A percentile compares a stretch with the other conserved stretches of the same genome.
These are phyloP conservation scores for Fusarium papillatum DNA, from an alignment of 2,329 filamentous ascomycete genomes.

Conservation along the genomic window DNA sequence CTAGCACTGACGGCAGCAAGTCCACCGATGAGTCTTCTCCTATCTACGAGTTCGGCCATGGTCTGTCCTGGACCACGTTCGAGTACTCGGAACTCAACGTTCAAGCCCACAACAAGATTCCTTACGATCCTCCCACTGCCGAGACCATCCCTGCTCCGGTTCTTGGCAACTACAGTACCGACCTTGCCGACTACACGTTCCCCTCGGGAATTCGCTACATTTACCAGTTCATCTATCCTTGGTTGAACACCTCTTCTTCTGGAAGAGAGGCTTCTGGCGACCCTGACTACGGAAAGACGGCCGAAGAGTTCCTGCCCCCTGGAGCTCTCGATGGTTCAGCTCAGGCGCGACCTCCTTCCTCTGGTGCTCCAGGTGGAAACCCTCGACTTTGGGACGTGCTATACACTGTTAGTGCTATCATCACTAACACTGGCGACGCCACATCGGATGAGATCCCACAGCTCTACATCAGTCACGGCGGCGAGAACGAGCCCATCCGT, in stretches of 20 bases:
- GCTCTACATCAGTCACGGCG: conserved; percentile 86
- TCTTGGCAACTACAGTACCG: conserved; percentile 73
- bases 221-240: conserved; percentile 77
- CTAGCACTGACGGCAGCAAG: conserved; percentile 42
- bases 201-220: conserved; percentile 68
- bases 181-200: conserved; percentile 77
- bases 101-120: conserved; percentile 59
- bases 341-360: conserved; percentile 66
- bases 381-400: conserved; percentile 75
- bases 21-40: conserved; percentile 61
- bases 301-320: conserved; percentile 71
- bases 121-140: conserved; percentile 73
- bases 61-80: conserved; percentile 86
- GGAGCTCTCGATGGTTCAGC: conserved; percentile 67
- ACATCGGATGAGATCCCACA: conserved; percentile 81
- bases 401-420: conserved; percentile 75
- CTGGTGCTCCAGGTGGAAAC: conserved; percentile 74
- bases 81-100: conserved; percentile 78
- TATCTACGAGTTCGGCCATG: conserved; percentile 86
- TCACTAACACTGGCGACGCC: conserved; percentile 78
- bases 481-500: conserved; percentile 75
- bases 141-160: conserved; percentile 73
- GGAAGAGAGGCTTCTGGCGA: conserved; percentile 67
- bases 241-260: conserved; percentile 75
- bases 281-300: conserved; percentile 70